Percentiles rank a stretch among this genome's conserved stretches.
These are phyloP conservation scores for Amanita inopinata DNA, from an alignment of 768 basidiomycete species.

Conservation along the genomic window DNA sequence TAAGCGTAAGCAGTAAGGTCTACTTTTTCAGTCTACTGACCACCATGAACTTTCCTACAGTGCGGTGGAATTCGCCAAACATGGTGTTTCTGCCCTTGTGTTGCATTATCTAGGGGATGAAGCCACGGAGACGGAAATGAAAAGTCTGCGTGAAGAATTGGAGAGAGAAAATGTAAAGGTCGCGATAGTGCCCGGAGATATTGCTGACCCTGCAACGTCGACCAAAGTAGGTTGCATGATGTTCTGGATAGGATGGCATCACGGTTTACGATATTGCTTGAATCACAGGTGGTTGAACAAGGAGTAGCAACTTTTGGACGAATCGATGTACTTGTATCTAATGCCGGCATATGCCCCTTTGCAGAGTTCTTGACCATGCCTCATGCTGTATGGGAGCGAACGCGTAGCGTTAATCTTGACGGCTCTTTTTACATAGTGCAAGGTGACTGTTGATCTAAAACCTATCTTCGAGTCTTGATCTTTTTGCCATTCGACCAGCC, in stretches of 20 bases:
- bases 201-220: slow-evolving; percentile 47
- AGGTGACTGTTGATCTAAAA: slow-evolving; percentile 27
- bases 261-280: too few species aligned
- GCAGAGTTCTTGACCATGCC: slow-evolving; percentile 67
- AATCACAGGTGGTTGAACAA: slow-evolving; percentile 47
- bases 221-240: slow-evolving; percentile 40
- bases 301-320: slow-evolving; percentile 52
- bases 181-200: slow-evolving; percentile 54
- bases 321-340: slow-evolving; percentile 44
- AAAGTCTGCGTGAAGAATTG: slow-evolving; percentile 36
- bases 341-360: slow-evolving; percentile 67
- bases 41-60: too few species aligned
- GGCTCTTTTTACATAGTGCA: slow-evolving; percentile 66
- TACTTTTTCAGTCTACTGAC: too few species aligned
- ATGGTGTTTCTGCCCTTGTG: slow-evolving; percentile 54
- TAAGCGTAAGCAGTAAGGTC: too few species aligned
- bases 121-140: slow-evolving; percentile 40
- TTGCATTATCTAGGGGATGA: slow-evolving; percentile 61
- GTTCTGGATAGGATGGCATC: too few species aligned
- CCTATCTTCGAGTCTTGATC: slow-evolving; percentile 1
- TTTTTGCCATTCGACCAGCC: slow-evolving; percentile 27
- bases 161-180: slow-evolving; percentile 28
- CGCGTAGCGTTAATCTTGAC: slow-evolving; percentile 65
- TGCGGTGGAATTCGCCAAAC: slow-evolving; percentile 52
- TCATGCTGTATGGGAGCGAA: slow-evolving; percentile 48